These are phyloP conservation scores for Globisporangium mamillatum DNA, from an alignment of 352 stramenopile species.

Conservation along the genomic window DNA sequence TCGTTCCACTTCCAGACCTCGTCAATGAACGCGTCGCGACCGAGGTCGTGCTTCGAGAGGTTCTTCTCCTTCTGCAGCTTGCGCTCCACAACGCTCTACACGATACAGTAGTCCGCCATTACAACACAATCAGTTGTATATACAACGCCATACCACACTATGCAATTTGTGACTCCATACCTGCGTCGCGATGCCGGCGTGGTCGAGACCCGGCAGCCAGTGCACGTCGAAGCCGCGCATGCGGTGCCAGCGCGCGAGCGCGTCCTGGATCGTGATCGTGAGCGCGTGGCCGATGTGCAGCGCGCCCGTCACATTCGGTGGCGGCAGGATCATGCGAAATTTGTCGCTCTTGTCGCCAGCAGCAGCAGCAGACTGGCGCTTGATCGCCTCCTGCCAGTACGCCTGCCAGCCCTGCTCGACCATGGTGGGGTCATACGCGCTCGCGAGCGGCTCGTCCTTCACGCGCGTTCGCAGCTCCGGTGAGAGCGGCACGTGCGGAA, in stretches of 20 bases:
- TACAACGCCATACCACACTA: background rate
- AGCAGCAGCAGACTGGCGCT: slow-evolving; percentile 16
- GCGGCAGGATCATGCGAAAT: slow-evolving; percentile 91
- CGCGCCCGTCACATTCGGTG: slow-evolving; percentile 93
- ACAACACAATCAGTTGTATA: background rate
- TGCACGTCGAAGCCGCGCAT: slow-evolving; percentile 97
- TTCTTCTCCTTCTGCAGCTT: slow-evolving; percentile 95
- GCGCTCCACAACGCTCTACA: slow-evolving; percentile 96
- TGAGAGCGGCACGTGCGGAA: slow-evolving; percentile 30
- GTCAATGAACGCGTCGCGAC: slow-evolving; percentile 95
- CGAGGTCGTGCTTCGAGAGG: slow-evolving; percentile 92
- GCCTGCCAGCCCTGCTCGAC: slow-evolving; percentile 72
- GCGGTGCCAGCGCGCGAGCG: slow-evolving; percentile 96
- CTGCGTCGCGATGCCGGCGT: slow-evolving; percentile 99
- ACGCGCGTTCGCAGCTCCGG: slow-evolving; percentile 50
- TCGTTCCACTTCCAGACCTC: slow-evolving; percentile 98
- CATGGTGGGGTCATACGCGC: slow-evolving; percentile 55
- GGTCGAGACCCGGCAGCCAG: slow-evolving; percentile 97
- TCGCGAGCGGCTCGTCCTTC: slow-evolving; percentile 44
- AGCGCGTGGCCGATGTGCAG: slow-evolving; percentile 99
- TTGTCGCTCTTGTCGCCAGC: slow-evolving; percentile 13
- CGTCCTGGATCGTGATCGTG: slow-evolving; percentile 97
- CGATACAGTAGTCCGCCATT: background rate
- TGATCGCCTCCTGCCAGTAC: slow-evolving; percentile 64
- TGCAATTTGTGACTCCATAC: slow-evolving; percentile 3